These are phyloP conservation scores for Pleodorina starrii DNA, from an alignment of 139 green algal genomes.

Conservation along the genomic window DNA sequence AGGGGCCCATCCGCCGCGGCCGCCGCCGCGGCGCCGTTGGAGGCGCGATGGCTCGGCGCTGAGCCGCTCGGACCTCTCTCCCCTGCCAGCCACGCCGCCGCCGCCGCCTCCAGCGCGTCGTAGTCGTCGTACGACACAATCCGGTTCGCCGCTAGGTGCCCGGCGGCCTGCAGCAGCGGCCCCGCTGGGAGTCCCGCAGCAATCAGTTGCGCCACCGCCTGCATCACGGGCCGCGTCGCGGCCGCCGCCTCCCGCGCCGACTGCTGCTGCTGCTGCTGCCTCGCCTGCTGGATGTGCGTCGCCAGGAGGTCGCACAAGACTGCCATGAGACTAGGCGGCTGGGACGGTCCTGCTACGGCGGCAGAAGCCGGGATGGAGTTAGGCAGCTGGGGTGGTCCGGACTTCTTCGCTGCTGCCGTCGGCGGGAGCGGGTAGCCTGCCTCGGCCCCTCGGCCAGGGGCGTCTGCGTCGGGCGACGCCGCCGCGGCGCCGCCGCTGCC, in stretches of 20 bases:
- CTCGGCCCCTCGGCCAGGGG: too few species aligned
- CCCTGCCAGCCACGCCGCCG: background rate
- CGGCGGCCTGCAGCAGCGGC: background rate
- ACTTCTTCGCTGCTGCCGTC: too few species aligned
- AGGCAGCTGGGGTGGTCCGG: too few species aligned
- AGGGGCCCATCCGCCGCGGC: background rate
- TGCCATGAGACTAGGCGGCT: too few species aligned
- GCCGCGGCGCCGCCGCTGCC: too few species aligned
- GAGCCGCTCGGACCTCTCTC: background rate
- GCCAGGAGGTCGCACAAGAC: constrained; percentile 16
- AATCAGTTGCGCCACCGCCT: constrained; percentile 8
- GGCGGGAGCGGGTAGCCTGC: too few species aligned
- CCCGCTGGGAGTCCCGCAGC: background rate
- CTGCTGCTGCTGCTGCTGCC: background rate
- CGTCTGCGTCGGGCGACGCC: too few species aligned
- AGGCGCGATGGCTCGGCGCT: too few species aligned
- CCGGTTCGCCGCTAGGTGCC: background rate
- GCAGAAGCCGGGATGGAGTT: background rate
- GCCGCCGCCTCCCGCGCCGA: background rate
- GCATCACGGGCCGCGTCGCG: background rate
- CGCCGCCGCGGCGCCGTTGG: too few species aligned
- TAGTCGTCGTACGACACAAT: background rate
- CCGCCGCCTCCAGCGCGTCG: background rate
- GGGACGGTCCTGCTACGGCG: too few species aligned
- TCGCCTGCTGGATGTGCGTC: background rate